Conservation (phyloP, 2,329 filamentous ascomycete species). For the Paraphaeosphaeria sporulosa region DNA sequence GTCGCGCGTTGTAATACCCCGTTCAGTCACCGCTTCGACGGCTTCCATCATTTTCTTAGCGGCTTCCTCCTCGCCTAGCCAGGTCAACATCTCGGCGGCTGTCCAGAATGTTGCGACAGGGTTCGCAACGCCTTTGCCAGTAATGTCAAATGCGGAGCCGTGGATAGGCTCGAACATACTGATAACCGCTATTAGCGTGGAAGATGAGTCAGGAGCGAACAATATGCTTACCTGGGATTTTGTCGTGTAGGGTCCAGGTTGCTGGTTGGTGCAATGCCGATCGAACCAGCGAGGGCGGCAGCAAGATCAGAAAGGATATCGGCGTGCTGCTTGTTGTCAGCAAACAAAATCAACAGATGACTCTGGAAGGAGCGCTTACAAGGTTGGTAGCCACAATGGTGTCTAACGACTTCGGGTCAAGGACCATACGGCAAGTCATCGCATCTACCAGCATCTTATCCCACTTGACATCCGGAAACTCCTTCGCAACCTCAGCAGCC, state of each 20-base stretch:
- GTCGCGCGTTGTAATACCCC: constrained; percentile 62
- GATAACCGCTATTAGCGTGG: constrained; percentile 60
- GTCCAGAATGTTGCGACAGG: constrained; percentile 68
- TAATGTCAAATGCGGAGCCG: constrained; percentile 66
- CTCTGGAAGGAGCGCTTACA: constrained; percentile 24
- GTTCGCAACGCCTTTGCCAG: constrained; percentile 64
- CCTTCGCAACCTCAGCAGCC: constrained; percentile 60
- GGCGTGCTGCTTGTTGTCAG: constrained; percentile 50
- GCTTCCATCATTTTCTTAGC: constrained; percentile 59
- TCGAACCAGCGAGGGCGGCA: constrained; percentile 72
- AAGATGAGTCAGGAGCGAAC: neutral
- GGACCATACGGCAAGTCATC: constrained; percentile 70
- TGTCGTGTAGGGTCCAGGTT: constrained; percentile 70
- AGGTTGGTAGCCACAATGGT: constrained; percentile 71
- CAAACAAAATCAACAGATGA: neutral
- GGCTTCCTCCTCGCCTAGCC: constrained; percentile 64
- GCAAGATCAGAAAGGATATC: constrained; percentile 77
- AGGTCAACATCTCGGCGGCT: constrained; percentile 64
- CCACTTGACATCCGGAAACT: constrained; percentile 67
- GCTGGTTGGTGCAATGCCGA: constrained; percentile 75
- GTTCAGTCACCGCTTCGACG: constrained; percentile 62
- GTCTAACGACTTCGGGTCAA: constrained; percentile 66
- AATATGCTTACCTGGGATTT: constrained; percentile 50
- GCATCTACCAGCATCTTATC: constrained; percentile 74
- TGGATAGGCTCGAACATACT: constrained; percentile 72